Percentiles rank a stretch among this genome's conserved stretches.
Conservation (phyloP, 2,329 filamentous ascomycete genomes). For the Neobulgaria alba region DNA sequence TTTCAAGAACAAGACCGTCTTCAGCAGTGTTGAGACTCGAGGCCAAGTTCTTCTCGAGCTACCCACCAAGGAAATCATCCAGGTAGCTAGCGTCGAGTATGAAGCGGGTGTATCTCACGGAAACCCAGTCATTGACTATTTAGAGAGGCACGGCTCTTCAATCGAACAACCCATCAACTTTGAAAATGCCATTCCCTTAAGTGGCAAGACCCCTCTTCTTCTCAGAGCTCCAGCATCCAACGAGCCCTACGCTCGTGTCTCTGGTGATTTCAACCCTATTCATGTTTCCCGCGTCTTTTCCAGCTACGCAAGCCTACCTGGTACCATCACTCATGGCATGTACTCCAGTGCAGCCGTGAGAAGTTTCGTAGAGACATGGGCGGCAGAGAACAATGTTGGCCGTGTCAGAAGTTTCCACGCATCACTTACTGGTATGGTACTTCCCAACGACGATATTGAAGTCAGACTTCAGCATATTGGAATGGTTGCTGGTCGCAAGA, state of each 20-base stretch:
- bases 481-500: slow-evolving; percentile 97
- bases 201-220: slow-evolving; percentile 79
- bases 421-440: slow-evolving; percentile 94
- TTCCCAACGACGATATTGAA: slow-evolving; percentile 90
- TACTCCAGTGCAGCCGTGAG: slow-evolving; percentile 96
- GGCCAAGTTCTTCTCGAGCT: slow-evolving; percentile 91
- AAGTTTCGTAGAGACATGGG: slow-evolving; percentile 96
- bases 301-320: slow-evolving; percentile 87
- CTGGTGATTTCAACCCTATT: slow-evolving; percentile 97
- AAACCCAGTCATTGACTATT: slow-evolving; percentile 94
- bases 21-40: slow-evolving; percentile 83
- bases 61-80: slow-evolving; percentile 93
- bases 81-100: slow-evolving; percentile 96
- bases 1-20: slow-evolving; percentile 91
- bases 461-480: slow-evolving; percentile 94
- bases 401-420: slow-evolving; percentile 97
- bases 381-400: slow-evolving; percentile 95
- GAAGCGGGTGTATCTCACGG: slow-evolving; percentile 85
- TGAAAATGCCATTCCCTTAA: slow-evolving; percentile 93
- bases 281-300: slow-evolving; percentile 97
- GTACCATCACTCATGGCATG: slow-evolving; percentile 98
- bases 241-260: slow-evolving; percentile 95
- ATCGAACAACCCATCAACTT: slow-evolving; percentile 97
- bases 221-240: slow-evolving; percentile 91
- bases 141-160: slow-evolving; percentile 80